A percentile compares a stretch with the other conserved stretches of the same genome.
Evolutionary conservation across 2,329 filamentous ascomycete genomes (phyloP).

Genomic region (Thielaviopsis ethacetica): DNA sequence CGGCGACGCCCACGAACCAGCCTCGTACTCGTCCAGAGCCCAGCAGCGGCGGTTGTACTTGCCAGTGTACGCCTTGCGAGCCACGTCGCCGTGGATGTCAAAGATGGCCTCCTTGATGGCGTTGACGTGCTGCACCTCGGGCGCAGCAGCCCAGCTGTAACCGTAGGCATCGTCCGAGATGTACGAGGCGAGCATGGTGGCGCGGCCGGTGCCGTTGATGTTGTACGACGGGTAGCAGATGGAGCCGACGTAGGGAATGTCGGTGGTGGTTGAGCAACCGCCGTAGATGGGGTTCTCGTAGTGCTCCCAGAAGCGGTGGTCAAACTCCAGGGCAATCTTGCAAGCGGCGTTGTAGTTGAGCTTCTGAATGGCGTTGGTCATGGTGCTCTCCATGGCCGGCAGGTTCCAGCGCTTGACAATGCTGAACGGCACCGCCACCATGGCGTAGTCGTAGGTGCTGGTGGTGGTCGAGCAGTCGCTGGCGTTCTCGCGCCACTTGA

Average conservation of each 20-base stretch:
- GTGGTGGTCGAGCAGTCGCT: slow-evolving; percentile 25
- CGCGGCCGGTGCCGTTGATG: slow-evolving; percentile 46
- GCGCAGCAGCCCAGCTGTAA: slow-evolving; percentile 26
- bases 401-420: slow-evolving; percentile 47
- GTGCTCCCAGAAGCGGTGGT: slow-evolving; percentile 44
- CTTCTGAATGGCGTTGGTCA: slow-evolving; percentile 30
- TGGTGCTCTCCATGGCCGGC: slow-evolving; percentile 26
- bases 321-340: slow-evolving; percentile 51
- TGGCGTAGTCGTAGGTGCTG: slow-evolving; percentile 46
- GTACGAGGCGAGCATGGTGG: slow-evolving; percentile 46
- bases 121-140: slow-evolving; percentile 44
- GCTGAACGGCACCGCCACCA: slow-evolving; percentile 49
- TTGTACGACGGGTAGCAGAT: slow-evolving; percentile 54
- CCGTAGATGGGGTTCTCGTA: slow-evolving; percentile 40
- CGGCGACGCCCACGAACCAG: slow-evolving; percentile 45
- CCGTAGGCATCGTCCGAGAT: slow-evolving; percentile 25
- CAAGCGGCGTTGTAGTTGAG: slow-evolving; percentile 30
- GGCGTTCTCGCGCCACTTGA: slow-evolving; percentile 37
- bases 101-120: slow-evolving; percentile 48
- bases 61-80: slow-evolving; percentile 39
- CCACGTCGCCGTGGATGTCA: slow-evolving; percentile 40
- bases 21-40: slow-evolving; percentile 43
- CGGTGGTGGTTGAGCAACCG: slow-evolving; percentile 35
- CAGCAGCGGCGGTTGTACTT: slow-evolving; percentile 50
- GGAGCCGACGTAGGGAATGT: slow-evolving; percentile 43